Evolutionary conservation across 73 alveolate species (phyloP).

Genomic region (Paramecium sexaurelia): DNA sequence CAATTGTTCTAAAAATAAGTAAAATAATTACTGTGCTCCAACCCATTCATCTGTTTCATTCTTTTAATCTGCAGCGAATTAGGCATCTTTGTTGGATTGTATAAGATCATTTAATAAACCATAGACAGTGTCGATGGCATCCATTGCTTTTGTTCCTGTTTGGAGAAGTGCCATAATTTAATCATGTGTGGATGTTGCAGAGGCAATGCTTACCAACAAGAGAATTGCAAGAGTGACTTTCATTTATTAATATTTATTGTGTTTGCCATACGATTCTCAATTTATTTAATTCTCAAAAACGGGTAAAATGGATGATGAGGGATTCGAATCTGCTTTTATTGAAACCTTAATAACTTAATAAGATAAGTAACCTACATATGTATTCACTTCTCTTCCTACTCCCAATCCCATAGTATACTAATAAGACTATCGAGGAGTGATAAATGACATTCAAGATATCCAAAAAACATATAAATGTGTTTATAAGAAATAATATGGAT

Average conservation of each 20-base stretch:
- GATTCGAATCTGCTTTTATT: constrained; percentile 29
- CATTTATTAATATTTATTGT: constrained; percentile 23
- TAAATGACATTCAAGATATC: neutral
- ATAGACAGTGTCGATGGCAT: constrained; percentile 48
- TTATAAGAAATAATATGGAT: constrained; percentile 16
- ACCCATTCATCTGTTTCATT: constrained; percentile 56
- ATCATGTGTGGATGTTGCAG: constrained; percentile 46
- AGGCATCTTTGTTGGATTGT: constrained; percentile 26
- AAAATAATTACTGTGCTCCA: constrained; percentile 44
- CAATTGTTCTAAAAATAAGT: neutral
- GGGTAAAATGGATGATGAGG: constrained; percentile 46
- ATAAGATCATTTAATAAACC: neutral
- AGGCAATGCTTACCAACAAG: constrained; percentile 15
- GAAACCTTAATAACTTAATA: constrained; percentile 33
- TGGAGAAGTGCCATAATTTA: constrained; percentile 31
- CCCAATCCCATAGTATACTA: neutral
- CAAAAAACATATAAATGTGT: neutral
- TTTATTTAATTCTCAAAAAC: constrained; percentile 35
- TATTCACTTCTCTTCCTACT: neutral
- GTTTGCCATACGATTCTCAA: neutral
- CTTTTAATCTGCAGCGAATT: constrained; percentile 51
- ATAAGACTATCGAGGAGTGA: neutral
- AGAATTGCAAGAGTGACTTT: neutral
- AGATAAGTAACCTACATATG: neutral
- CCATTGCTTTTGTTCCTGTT: constrained; percentile 48